Evolutionary conservation across 306 rosid genomes (phyloP), one percentile per base, ranked within the genome.

Genomic region (Fagus sylvatica): DNA sequence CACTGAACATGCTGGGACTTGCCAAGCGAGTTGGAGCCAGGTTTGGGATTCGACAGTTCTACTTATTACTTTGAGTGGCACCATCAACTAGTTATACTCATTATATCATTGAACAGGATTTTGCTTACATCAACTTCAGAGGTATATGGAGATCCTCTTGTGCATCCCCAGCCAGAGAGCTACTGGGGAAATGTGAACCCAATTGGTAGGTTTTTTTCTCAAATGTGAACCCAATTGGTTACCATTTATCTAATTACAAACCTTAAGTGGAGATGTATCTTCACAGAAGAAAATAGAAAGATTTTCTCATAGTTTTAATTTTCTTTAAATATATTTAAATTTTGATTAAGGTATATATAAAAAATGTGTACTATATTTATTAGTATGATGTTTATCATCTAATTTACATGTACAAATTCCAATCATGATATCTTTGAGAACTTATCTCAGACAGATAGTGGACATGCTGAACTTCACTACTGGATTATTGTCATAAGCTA

Each of bases 171-270:
- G 64, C 87, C 92, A 22, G 98, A 95, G 82, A 86, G 79, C 80
- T 95, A 95, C 59, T 95, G 98, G 98, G 98, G 98, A 62, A 95
- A 95, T 87, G 98, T 95, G 37, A 95, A 95, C 84, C 98, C 98
- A 48, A 95, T 89, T 55, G 98, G 98, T 95, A 89, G 54, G 74
- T 79, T 69, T n/a, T 81, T 81, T 36, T 62, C 77, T 77, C 74
- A 17, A 30, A 74, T 72, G 53, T 78, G 41, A n/a, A 43, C n/a
- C 54, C 74, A 71, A 59, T 76, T 72, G 71, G 10, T 70, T 59
- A 57, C 39, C 39, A 60, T 56, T 55, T 72, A 53, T 68, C 22
- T 40, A 36, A 36, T 74, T 66, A 30, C 62, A 36, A 46, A 51
- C 8, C 34, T 11, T 19, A 34, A 34, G 28, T 5, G 15, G 78